These are phyloP conservation scores for Pichia scutulata DNA, from an alignment of 805 yeast species.

Conservation along the genomic window DNA sequence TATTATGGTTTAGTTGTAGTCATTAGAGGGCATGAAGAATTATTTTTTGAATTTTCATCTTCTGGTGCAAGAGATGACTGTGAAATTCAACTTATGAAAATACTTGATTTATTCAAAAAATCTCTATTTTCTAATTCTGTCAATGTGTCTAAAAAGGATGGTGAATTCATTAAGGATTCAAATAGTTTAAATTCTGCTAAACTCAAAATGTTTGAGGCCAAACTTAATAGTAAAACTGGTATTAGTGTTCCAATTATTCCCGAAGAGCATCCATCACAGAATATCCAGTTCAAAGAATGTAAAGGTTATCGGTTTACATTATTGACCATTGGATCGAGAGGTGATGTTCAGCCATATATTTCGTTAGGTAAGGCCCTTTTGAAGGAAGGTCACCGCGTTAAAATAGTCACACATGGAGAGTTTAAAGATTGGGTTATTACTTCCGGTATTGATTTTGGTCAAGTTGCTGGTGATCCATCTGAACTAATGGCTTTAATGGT, in stretches of 20 bases:
- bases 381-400: slow-evolving; percentile 75
- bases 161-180: slow-evolving; percentile 16
- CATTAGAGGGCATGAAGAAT: slow-evolving; percentile 67
- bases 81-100: slow-evolving; percentile 43
- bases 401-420: slow-evolving; percentile 81
- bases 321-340: slow-evolving; percentile 89
- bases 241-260: slow-evolving; percentile 60
- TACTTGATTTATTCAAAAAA: slow-evolving; percentile 36
- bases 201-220: slow-evolving; percentile 59
- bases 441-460: slow-evolving; percentile 61
- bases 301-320: slow-evolving; percentile 54
- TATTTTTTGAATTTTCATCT: slow-evolving; percentile 70
- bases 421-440: slow-evolving; percentile 66
- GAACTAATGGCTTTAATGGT: slow-evolving; percentile 91
- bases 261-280: slow-evolving; percentile 48
- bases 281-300: slow-evolving; percentile 41
- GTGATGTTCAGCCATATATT: slow-evolving; percentile 95
- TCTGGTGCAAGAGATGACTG: slow-evolving; percentile 66
- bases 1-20: slow-evolving; percentile 66
- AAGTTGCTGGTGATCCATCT: slow-evolving; percentile 88
- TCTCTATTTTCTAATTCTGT: neutral
- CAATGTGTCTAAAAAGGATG: slow-evolving; percentile 5
- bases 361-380: slow-evolving; percentile 76
- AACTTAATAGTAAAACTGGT: slow-evolving; percentile 51
- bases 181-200: slow-evolving; percentile 46